phyloP scores from a whole-genome alignment of 352 stramenopile genomes.

The Globisporangium viniferum region DNA sequence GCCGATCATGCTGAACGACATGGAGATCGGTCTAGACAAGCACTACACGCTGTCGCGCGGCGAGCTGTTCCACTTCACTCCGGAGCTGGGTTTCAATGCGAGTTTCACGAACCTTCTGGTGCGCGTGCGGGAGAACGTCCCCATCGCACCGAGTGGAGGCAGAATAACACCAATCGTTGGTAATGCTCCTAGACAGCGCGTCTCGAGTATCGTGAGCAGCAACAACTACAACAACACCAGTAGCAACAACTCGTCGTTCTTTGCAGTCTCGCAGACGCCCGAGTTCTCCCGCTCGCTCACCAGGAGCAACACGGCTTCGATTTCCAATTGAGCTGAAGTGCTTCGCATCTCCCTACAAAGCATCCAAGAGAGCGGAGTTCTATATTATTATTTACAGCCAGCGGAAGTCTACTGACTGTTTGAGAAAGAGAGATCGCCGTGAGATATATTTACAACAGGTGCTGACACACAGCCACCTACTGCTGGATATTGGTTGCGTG shows the following conservation, averaged over 20 bases:
- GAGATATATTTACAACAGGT: too few species aligned
- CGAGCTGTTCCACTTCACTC: constrained; percentile 73
- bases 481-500: too few species aligned
- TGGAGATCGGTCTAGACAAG: constrained; percentile 71
- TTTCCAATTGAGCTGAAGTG: not conserved
- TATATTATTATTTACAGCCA: too few species aligned
- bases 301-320: constrained; percentile 6
- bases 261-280: not conserved
- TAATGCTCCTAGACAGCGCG: not conserved
- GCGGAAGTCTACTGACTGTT: too few species aligned
- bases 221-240: not conserved
- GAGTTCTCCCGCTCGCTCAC: not conserved
- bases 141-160: not conserved
- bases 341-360: too few species aligned
- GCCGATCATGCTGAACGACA: constrained; percentile 72
- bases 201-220: not conserved
- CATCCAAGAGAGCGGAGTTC: too few species aligned
- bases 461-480: too few species aligned
- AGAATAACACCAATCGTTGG: not conserved
- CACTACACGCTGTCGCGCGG: constrained; percentile 73
- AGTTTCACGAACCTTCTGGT: constrained; percentile 57
- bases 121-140: constrained; percentile 44
- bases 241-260: constrained; percentile 1
- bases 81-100: constrained; percentile 75
- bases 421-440: too few species aligned